Conservation (phyloP, 139 green algal genomes). For the Picochlorum sp. region DNA sequence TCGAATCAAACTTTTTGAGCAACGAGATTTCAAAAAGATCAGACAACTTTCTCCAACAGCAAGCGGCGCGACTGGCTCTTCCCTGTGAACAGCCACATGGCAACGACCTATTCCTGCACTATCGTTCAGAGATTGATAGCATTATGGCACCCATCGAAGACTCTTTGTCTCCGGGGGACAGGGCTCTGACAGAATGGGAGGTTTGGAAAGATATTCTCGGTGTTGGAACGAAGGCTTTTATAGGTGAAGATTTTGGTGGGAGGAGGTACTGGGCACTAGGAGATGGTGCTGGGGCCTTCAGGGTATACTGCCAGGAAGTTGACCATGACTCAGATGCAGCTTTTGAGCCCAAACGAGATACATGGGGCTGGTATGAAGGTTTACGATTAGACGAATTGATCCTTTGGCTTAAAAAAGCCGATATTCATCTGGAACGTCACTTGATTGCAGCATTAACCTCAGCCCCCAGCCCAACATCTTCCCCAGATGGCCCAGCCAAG, state of each 20-base stretch:
- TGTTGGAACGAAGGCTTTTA: constrained; percentile 49
- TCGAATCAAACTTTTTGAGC: constrained; percentile 48
- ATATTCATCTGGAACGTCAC: constrained; percentile 31
- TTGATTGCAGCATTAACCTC: constrained; percentile 47
- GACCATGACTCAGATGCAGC: constrained; percentile 6
- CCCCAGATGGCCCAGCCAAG: background rate
- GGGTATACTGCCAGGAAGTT: constrained; percentile 57
- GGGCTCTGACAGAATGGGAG: background rate
- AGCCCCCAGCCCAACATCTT: constrained; percentile 32
- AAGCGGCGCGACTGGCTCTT: too few species aligned
- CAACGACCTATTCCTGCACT: too few species aligned
- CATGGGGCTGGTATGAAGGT: constrained; percentile 47
- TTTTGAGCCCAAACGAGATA: background rate
- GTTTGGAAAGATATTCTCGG: constrained; percentile 12
- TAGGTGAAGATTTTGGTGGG: constrained; percentile 54
- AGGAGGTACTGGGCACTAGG: constrained; percentile 79
- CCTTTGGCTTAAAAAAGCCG: constrained; percentile 26
- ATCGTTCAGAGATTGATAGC: too few species aligned
- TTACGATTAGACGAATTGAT: constrained; percentile 21
- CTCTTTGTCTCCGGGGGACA: too few species aligned
- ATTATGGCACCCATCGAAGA: too few species aligned
- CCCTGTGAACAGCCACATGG: too few species aligned
- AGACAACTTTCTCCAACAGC: constrained; percentile 24
- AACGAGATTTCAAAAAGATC: constrained; percentile 42
- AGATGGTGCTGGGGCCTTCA: constrained; percentile 43